phyloP scores from a whole-genome alignment of 768 basidiomycete species.

The Phlebiopsis gigantea region DNA sequence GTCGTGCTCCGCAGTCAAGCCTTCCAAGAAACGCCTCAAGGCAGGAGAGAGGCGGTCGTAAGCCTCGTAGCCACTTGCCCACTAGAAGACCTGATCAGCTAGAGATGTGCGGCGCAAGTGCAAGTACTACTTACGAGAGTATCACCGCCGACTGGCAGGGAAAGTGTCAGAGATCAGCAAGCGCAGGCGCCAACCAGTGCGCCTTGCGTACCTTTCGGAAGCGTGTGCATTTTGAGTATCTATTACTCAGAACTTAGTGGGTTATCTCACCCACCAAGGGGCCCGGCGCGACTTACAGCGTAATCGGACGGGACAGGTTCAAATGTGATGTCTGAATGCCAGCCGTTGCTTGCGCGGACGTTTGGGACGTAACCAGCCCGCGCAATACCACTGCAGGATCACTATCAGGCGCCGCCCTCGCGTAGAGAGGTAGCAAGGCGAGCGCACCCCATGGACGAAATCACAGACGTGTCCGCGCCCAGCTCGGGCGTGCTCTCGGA shows the following conservation, averaged over 20 bases:
- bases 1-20: conserved; percentile 50
- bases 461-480: conserved; percentile 49
- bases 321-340: conserved; percentile 60
- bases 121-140: conserved; percentile 25
- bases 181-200: not conserved
- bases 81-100: conserved; percentile 20
- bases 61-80: conserved; percentile 45
- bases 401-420: not conserved
- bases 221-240: conserved; percentile 32
- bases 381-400: conserved; percentile 31
- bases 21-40: conserved; percentile 49
- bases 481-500: conserved; percentile 44
- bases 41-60: conserved; percentile 59
- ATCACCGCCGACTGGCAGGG: conserved; percentile 26
- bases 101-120: not conserved
- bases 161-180: conserved; percentile 1
- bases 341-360: conserved; percentile 37
- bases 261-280: too few relatives aligned
- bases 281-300: conserved; percentile 23
- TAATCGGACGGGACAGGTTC: conserved; percentile 58
- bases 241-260: not conserved
- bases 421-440: not conserved
- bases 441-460: conserved; percentile 37
- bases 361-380: conserved; percentile 27
- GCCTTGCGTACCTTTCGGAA: conserved; percentile 17